Percentiles rank a stretch among this genome's conserved stretches.
Evolutionary conservation across 257 asterid species (phyloP).

Genomic region (Lycium ferocissimum): DNA sequence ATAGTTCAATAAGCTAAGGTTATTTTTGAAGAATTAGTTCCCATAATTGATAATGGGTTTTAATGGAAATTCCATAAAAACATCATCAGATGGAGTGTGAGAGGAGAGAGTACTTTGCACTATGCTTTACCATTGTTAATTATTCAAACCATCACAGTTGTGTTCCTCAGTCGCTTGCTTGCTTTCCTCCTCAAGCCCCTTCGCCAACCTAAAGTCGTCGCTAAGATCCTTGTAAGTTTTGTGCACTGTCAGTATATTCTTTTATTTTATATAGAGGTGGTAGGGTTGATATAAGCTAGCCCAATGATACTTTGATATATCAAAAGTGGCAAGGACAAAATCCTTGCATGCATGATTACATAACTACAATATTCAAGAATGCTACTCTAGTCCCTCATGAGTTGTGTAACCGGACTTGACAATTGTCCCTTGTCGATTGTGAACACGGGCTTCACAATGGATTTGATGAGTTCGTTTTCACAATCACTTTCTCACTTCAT

Average conservation of each 20-base stretch:
- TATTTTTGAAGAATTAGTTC: not conserved
- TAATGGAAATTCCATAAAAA: constrained; percentile 47
- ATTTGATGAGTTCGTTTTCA: no score
- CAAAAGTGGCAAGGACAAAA: no score
- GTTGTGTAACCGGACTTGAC: not conserved
- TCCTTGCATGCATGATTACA: no score
- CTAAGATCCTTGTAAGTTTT: constrained; percentile 57
- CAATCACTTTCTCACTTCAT: no score
- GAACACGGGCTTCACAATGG: no score
- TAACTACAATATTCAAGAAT: not conserved
- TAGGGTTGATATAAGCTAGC: no score
- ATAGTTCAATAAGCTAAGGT: not conserved
- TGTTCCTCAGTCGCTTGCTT: constrained; percentile 52
- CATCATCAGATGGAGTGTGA: constrained; percentile 64
- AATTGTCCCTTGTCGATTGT: not conserved
- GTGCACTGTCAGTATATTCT: not conserved
- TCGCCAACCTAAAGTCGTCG: constrained; percentile 68
- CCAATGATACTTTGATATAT: no score
- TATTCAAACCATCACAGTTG: constrained; percentile 55
- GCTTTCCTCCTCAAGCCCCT: constrained; percentile 64
- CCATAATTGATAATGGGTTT: constrained; percentile 34
- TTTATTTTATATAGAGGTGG: not conserved
- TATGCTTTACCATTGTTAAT: constrained; percentile 64
- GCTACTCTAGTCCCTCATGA: not conserved
- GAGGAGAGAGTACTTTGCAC: constrained; percentile 62